Conservation (phyloP, 257 asterid species). For the Plantago elongata region DNA sequence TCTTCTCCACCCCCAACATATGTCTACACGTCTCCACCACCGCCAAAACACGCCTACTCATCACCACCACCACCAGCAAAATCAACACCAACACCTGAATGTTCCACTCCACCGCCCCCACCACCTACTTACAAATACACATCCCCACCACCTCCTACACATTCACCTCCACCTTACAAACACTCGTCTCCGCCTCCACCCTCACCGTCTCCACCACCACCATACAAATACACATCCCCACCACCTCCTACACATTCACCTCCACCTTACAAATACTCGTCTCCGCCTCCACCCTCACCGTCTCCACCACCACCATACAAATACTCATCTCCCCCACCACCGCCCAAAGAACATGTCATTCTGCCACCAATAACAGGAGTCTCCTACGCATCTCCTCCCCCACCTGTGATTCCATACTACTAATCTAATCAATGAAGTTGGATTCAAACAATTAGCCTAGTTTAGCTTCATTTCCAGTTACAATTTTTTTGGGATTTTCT, state of each 20-base stretch:
- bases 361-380: slow-evolving; percentile 20
- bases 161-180: slow-evolving; percentile 30
- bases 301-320: slow-evolving; percentile 13
- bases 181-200: slow-evolving; percentile 40
- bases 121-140: slow-evolving; percentile 29
- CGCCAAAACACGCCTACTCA: slow-evolving; percentile 22
- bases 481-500: slow-evolving; percentile 14
- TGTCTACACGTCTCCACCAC: slow-evolving; percentile 27
- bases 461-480: slow-evolving; percentile 12
- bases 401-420: slow-evolving; percentile 32
- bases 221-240: slow-evolving; percentile 22
- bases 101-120: slow-evolving; percentile 17
- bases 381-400: slow-evolving; percentile 29
- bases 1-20: slow-evolving; percentile 36
- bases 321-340: slow-evolving; percentile 10
- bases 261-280: slow-evolving; percentile 35
- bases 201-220: slow-evolving; percentile 28
- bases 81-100: slow-evolving; percentile 10
- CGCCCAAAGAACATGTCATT: slow-evolving; percentile 13
- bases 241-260: slow-evolving; percentile 32
- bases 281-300: slow-evolving; percentile 30
- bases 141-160: slow-evolving; percentile 29
- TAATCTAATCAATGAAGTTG: slow-evolving; percentile 11
- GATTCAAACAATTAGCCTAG: slow-evolving; percentile 14
- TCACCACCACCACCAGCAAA: slow-evolving; percentile 15